phyloP scores from a whole-genome alignment of 129 eudicot species.

The Centrapalus pauciflorus region DNA sequence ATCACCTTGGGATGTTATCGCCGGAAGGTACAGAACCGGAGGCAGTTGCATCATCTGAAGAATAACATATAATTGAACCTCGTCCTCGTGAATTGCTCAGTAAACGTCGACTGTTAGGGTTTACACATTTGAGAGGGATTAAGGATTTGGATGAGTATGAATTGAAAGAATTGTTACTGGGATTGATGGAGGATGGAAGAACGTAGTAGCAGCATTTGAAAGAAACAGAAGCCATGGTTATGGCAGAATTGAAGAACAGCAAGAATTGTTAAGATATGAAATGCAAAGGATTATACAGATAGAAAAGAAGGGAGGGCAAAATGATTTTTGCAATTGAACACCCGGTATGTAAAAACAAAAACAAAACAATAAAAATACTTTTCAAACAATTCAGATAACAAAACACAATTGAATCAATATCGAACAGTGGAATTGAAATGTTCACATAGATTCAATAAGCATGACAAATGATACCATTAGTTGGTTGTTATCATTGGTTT shows the following conservation, averaged over 20 bases:
- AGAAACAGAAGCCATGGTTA: slow-evolving; percentile 38
- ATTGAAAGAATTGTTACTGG: neutral
- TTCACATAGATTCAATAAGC: too few species aligned
- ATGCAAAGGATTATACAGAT: neutral
- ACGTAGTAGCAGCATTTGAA: slow-evolving; percentile 26
- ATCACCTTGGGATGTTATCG: slow-evolving; percentile 48
- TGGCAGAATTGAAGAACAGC: neutral
- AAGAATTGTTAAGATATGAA: neutral
- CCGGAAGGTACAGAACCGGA: slow-evolving; percentile 28
- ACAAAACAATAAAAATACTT: too few species aligned
- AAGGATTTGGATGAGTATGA: slow-evolving; percentile 18
- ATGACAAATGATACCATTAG: too few species aligned
- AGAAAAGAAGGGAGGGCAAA: neutral
- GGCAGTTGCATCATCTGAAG: slow-evolving; percentile 38
- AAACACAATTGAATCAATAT: too few species aligned
- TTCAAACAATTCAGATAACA: too few species aligned
- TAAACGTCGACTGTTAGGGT: slow-evolving; percentile 22
- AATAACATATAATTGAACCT: slow-evolving; percentile 19
- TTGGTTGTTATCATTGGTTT: too few species aligned
- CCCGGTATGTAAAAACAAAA: too few species aligned
- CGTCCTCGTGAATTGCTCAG: slow-evolving; percentile 1
- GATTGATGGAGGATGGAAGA: slow-evolving; percentile 17
- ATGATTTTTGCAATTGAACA: too few species aligned
- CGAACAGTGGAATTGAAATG: too few species aligned
- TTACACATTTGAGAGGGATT: slow-evolving; percentile 9